phyloP scores from a whole-genome alignment of 2,329 filamentous ascomycete species.

The Xenoacremonium recifei region DNA sequence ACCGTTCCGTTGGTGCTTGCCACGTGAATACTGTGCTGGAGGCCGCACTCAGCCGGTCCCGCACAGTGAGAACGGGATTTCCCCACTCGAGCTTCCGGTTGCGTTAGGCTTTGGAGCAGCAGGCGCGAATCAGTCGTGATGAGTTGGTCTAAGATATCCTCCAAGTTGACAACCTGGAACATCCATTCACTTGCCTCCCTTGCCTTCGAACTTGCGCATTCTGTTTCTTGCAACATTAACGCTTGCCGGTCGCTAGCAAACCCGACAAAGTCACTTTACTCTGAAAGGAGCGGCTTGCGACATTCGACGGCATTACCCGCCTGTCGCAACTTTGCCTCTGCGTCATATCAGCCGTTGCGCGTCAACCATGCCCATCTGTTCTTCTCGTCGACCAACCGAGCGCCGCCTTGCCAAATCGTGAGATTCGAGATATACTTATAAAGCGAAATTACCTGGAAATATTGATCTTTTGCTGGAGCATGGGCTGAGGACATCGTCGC shows the following conservation, averaged over 20 bases:
- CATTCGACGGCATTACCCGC: conserved; percentile 22
- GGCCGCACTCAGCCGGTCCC: not conserved
- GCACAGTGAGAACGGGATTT: conserved; percentile 2
- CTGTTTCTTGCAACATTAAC: not conserved
- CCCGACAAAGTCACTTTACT: not conserved
- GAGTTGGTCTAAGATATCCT: conserved; percentile 20
- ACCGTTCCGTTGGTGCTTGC: too few relatives aligned
- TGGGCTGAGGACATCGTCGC: conserved; percentile 40
- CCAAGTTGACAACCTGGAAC: conserved; percentile 20
- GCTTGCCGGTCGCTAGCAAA: not conserved
- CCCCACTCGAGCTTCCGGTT: conserved; percentile 6
- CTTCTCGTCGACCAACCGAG: conserved; percentile 27
- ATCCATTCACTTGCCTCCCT: conserved; percentile 11
- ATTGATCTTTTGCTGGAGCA: conserved; percentile 20
- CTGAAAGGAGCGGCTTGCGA: conserved; percentile 13
- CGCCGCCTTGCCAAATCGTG: conserved; percentile 31
- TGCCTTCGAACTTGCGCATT: conserved; percentile 2
- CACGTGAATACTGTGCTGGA: not conserved
- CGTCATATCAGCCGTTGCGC: conserved; percentile 21
- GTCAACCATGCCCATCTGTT: conserved; percentile 33
- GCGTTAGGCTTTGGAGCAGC: conserved; percentile 14
- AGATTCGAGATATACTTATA: too few relatives aligned
- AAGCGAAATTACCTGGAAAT: too few relatives aligned
- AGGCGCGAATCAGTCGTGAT: conserved; percentile 20
- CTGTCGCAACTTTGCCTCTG: conserved; percentile 21